Evolutionary conservation across 2,329 filamentous ascomycete species (phyloP), one percentile per base, ranked within the genome.

Genomic region (Cryphonectria carpinicola): DNA sequence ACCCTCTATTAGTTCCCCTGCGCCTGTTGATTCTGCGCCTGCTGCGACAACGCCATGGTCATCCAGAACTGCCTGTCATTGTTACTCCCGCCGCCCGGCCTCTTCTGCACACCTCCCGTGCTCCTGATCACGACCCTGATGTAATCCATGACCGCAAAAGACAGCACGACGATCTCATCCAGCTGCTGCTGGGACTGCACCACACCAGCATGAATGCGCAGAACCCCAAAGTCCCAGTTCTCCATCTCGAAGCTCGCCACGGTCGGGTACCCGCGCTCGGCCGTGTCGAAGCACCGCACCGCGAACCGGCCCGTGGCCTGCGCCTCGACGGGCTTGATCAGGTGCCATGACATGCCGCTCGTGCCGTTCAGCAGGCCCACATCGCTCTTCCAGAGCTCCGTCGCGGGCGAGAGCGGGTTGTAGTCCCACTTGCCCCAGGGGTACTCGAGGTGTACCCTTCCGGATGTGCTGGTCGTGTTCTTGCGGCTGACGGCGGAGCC

Each of bases 351-450:
- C 63, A 65, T 65, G 41, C 19, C 41, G 63, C 32, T 22, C 22
- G 41, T 14, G 43, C 41, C 41, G 41, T 35, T 35, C 11, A 65
- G 43, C 25, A 65, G 41, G 25, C 63, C 63, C 11, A 52, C 63
- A 43, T 65, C 63, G 63, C 63, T 65, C 41, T 35, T 49, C 63
- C 63, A 65, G 25, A 49, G 41, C 63, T 65, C 63, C 25, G 63
- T 65, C 13, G 63, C 63, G 41, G 41, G 41, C 6, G 22, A 65
- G 63, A 49, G 63, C 54, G 54, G 63, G 63, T 65, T 65, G 63
- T 65, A 52, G 63, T 65, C 63, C 63, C 63, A 65, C 25, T 52
- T 52, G 28, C 63, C 63, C 63, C 63, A 65, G 25, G 63, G 63
- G 63, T 49, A 65, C n/a, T 65, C 63, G 25, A 65, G 63, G 17